Base-by-base conservation (phyloP, 1,139 yeast genomes). In the Geotrichum aggregatum region DNA sequence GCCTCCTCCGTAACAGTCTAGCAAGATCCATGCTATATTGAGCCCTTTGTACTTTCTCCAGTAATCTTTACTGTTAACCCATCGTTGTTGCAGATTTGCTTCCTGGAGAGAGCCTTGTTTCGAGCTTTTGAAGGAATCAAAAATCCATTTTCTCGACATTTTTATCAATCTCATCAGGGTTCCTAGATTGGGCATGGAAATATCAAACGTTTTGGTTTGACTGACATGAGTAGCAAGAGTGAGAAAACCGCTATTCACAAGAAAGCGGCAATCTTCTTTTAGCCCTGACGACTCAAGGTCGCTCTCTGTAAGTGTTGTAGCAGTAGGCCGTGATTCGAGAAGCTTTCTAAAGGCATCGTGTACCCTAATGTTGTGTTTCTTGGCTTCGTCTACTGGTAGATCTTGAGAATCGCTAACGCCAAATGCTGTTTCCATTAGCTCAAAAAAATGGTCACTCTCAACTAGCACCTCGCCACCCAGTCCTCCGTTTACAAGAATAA, bases 1-100 rank as follows among this genome's bases (percentile, higher is more conserved):
- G 3, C 53, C 53, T 2, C 53, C 53, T 19, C 54, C 54, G 33
- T 42, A 46, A 2, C 47, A 44, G 24, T 51, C 54, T 18, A 46
- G 30, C 6, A 51, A 30, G 7, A 46, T 47, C 14, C 34, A 30
- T 11, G 45, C 36, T 26, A 51, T 16, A 13, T 30, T 31, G 22
- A 51, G 14, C 4, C 54, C 54, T 34, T 42, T 51, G 19, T 26
- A 47, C 41, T 47, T 46, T 22, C 21, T 22, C 49, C 49, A 51
- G 16, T 42, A 21, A 10, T 46, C 49, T 26, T 46, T 46, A 10
- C 40, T 28, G 28, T 33, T 19, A n/a, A 14, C 22, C 42, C 45
- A 48, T 11, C 40, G 16, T 10, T 36, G 26, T 18, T 22, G 30
- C 11, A 43, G 40, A 5, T 8, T 14, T 11, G 34, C 26, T 21